Percentiles rank a stretch among this genome's conserved stretches.
These are phyloP conservation scores for Penicillium sp. DNA, from an alignment of 2,329 filamentous ascomycete species.

Conservation along the genomic window DNA sequence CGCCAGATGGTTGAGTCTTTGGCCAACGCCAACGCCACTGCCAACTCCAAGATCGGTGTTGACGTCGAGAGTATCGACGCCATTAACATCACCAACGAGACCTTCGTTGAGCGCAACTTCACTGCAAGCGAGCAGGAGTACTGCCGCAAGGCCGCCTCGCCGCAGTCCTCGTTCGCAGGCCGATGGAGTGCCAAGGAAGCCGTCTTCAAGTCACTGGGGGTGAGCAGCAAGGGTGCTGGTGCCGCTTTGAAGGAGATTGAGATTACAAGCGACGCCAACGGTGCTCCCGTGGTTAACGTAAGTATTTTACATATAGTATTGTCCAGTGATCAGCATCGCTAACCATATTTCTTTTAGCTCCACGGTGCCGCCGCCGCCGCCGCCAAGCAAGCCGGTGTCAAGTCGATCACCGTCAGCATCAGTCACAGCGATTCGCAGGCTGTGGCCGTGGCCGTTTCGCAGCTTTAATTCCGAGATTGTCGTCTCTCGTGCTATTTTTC, in stretches of 20 bases:
- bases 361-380: slow-evolving; percentile 80
- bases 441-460: slow-evolving; percentile 87
- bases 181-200: slow-evolving; percentile 98
- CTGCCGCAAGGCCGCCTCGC: slow-evolving; percentile 75
- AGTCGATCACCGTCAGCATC: slow-evolving; percentile 88
- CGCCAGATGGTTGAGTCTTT: slow-evolving; percentile 76
- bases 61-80: slow-evolving; percentile 87
- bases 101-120: slow-evolving; percentile 94
- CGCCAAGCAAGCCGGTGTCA: slow-evolving; percentile 83
- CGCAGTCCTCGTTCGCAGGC: slow-evolving; percentile 89
- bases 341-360: slow-evolving; percentile 58
- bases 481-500: not conserved
- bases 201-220: slow-evolving; percentile 95
- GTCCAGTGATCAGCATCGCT: slow-evolving; percentile 13
- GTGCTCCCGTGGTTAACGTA: slow-evolving; percentile 83
- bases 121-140: slow-evolving; percentile 81
- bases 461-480: slow-evolving; percentile 54
- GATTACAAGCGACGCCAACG: slow-evolving; percentile 76
- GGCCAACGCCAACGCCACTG: slow-evolving; percentile 62
- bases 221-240: slow-evolving; percentile 81
- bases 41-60: slow-evolving; percentile 81
- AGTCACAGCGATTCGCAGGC: slow-evolving; percentile 94
- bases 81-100: slow-evolving; percentile 91
- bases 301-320: slow-evolving; percentile 41
- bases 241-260: slow-evolving; percentile 94